Percentiles rank a stretch among this genome's conserved stretches.
Conservation (phyloP, 345 rosid species). For the Syzygium jambos region DNA sequence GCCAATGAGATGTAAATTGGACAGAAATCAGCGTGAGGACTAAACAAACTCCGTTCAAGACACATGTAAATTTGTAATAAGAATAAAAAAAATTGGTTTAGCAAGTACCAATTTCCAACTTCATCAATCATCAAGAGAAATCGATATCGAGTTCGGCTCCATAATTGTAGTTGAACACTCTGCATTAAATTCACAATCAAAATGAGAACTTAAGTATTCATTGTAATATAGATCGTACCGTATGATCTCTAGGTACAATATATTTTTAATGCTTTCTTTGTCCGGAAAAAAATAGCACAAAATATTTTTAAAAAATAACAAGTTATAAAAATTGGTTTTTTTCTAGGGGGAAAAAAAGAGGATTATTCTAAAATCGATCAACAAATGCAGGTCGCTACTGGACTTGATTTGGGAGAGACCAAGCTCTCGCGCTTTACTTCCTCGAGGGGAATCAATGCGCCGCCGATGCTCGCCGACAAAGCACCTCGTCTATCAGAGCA, state of each 20-base stretch:
- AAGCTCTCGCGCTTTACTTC: background rate
- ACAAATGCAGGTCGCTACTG: rapidly evolving
- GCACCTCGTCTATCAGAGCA: rapidly evolving
- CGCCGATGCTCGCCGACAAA: no score
- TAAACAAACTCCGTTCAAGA: background rate
- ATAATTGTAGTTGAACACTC: no score
- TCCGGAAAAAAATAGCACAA: background rate
- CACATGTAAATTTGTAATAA: background rate
- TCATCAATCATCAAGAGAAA: no score
- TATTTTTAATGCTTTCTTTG: background rate
- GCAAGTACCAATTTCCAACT: no score
- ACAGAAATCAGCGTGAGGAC: background rate
- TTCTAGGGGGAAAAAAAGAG: rapidly evolving
- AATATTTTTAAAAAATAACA: background rate
- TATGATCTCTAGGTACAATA: background rate
- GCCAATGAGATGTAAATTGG: background rate
- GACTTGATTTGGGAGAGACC: background rate
- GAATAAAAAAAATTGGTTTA: no score
- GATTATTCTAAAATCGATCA: background rate
- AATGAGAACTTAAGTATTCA: no score
- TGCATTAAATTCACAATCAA: no score
- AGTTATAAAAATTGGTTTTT: background rate
- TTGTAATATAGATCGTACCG: no score
- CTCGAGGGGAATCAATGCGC: background rate
- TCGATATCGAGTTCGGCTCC: no score